Evolutionary conservation across 2,329 filamentous ascomycete species (phyloP), one percentile per base, ranked within the genome.

Genomic region (Exophiala phaeomuriformis): DNA sequence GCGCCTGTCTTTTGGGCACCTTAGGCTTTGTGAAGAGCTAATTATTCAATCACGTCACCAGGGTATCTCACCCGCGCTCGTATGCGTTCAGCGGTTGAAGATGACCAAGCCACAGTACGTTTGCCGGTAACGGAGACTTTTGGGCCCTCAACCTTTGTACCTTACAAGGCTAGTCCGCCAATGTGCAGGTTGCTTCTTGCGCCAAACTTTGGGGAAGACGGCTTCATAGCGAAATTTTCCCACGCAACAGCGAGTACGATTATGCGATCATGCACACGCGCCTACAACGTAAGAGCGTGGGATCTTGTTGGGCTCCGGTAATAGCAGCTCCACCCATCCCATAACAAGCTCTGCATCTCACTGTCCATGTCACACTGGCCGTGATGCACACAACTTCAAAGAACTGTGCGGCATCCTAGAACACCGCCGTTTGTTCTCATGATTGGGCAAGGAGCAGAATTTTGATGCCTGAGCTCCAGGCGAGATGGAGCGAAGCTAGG

Each of bases 391-490:
- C 52, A 51, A 51, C 33, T 52, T 56, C 44, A 50, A 53, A 45
- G 49, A 52, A 51, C 9, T 31, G 27, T 45, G 5, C 28, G 35
- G 44, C 39, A 12, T 48, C 56, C 53, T 9, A 59, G 56, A 52
- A 43, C 47, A 56, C 53, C 9, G 51, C 50, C 39, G 28, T 44
- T 51, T 33, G 50, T 47, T 52, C 46, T 41, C 52, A 59, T 19
- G 19, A 19, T 48, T 59, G 51, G 57, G 52, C 46, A 45, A 43
- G 36, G 48, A 41, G 47, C 30, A 39, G 36, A 55, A 36, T 32
- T 44, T 43, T 59, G 57, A 53, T 43, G 57, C 57, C 57, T 55
- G 54, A 59, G 47, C 51, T 53, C 52, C 56, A 52, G 53, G 54
- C 54, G 54, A 50, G 19, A 47, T 55, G 54, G 37, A 51, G 45